Conservation (phyloP, 2,329 filamentous ascomycete genomes). For the Ophiocordyceps australis region DNA sequence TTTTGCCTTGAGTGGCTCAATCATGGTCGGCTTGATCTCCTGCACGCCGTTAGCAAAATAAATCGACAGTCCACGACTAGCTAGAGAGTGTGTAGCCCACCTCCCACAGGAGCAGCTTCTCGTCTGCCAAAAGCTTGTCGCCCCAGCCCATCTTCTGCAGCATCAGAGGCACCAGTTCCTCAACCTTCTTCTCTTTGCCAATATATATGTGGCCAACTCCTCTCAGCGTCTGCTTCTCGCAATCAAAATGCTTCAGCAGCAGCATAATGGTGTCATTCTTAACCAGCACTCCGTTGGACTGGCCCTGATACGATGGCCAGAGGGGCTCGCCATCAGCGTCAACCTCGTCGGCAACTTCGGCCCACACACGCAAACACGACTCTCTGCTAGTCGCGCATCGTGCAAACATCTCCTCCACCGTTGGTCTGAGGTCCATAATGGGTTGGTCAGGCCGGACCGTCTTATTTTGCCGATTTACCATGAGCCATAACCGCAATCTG, state of each 20-base stretch:
- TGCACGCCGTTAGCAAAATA: constrained; percentile 7
- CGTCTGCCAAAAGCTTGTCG: constrained; percentile 45
- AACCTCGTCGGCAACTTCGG: constrained; percentile 56
- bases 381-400: constrained; percentile 41
- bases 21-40: constrained; percentile 97
- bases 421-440: constrained; percentile 59
- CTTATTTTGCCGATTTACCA: constrained; percentile 98
- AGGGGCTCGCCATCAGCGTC: constrained; percentile 48
- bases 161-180: constrained; percentile 65
- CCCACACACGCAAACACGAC: constrained; percentile 67
- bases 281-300: constrained; percentile 34
- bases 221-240: constrained; percentile 52
- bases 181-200: constrained; percentile 70
- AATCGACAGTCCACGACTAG: background rate
- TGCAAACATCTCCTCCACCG: constrained; percentile 49
- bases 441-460: constrained; percentile 83
- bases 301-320: constrained; percentile 48
- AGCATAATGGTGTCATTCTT: constrained; percentile 57
- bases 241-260: constrained; percentile 86
- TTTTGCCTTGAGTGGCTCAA: constrained; percentile 84
- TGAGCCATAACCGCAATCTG: constrained; percentile 73
- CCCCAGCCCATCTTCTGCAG: constrained; percentile 75
- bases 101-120: constrained; percentile 60
- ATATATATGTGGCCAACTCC: constrained; percentile 79
- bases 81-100: constrained; percentile 12